Percentiles rank a stretch among this genome's conserved stretches.
Evolutionary conservation across 768 basidiomycete species (phyloP).

Genomic region (Agaricus sinodeliciosus): DNA sequence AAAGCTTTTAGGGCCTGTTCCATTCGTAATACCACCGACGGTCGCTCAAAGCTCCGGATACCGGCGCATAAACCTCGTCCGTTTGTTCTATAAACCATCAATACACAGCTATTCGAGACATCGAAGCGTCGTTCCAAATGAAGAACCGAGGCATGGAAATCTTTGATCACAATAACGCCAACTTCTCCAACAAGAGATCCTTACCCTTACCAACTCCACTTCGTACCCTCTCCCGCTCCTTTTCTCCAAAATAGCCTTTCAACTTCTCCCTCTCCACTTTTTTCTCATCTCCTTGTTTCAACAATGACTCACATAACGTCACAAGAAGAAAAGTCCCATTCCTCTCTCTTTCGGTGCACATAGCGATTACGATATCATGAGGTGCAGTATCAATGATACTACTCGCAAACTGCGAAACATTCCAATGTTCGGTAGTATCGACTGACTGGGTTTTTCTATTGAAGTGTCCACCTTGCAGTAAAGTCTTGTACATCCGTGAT

Average conservation of each 20-base stretch:
- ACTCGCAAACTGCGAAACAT: slow-evolving; percentile 51
- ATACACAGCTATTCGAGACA: background rate
- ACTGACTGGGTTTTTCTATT: slow-evolving; percentile 53
- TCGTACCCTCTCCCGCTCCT: slow-evolving; percentile 41
- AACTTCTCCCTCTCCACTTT: slow-evolving; percentile 35
- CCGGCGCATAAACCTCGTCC: too few relatives aligned
- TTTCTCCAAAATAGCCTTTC: slow-evolving; percentile 51
- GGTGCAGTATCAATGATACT: slow-evolving; percentile 51
- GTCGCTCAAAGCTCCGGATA: too few relatives aligned
- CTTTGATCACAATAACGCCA: slow-evolving; percentile 25
- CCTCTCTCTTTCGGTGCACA: slow-evolving; percentile 48
- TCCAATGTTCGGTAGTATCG: slow-evolving; percentile 40
- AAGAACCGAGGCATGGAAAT: background rate
- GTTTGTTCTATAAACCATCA: background rate
- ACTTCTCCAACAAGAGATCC: slow-evolving; percentile 58
- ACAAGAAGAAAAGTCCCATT: slow-evolving; percentile 74
- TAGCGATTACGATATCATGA: slow-evolving; percentile 40
- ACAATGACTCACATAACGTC: slow-evolving; percentile 59
- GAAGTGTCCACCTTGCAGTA: slow-evolving; percentile 90
- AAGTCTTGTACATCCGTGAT: slow-evolving; percentile 79
- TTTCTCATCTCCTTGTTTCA: slow-evolving; percentile 25
- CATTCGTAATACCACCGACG: too few relatives aligned
- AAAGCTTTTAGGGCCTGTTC: too few relatives aligned
- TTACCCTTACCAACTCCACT: slow-evolving; percentile 61
- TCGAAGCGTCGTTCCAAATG: background rate